phyloP scores from a whole-genome alignment of 163 green algal species.

The Prototheca wickerhamii region DNA sequence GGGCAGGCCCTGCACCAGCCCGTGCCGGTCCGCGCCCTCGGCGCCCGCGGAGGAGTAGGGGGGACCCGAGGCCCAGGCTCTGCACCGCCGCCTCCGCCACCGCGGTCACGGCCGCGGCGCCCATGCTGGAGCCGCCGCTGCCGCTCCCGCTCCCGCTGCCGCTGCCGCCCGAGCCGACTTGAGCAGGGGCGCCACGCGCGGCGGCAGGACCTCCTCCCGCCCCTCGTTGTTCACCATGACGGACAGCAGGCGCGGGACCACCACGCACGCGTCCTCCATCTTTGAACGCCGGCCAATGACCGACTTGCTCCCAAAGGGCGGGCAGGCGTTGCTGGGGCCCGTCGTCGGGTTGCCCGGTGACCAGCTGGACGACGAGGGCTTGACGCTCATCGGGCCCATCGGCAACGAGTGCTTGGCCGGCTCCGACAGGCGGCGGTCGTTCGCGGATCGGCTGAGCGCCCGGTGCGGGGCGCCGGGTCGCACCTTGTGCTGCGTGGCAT shows the following conservation, averaged over 20 bases:
- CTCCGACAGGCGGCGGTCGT: neutral
- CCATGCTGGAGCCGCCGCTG: too few species aligned
- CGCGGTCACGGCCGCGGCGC: too few species aligned
- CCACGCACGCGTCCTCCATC: constrained; percentile 84
- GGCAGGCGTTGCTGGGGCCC: constrained; percentile 29
- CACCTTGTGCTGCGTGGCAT: too few species aligned
- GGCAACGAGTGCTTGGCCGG: neutral
- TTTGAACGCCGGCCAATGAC: constrained; percentile 70
- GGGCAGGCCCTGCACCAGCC: neutral
- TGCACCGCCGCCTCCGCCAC: too few species aligned
- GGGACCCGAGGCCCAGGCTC: too few species aligned
- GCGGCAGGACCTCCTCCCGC: constrained; percentile 56
- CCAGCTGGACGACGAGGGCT: too few species aligned
- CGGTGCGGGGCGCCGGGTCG: too few species aligned
- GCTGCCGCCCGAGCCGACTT: neutral
- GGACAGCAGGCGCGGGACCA: constrained; percentile 64
- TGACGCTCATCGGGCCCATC: neutral
- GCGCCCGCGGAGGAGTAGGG: too few species aligned
- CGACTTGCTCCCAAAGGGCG: constrained; percentile 62
- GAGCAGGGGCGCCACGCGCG: constrained; percentile 63
- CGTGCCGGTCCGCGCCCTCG: neutral
- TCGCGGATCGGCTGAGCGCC: too few species aligned
- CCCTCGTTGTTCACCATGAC: constrained; percentile 35
- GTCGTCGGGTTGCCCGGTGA: neutral
- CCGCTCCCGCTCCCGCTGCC: neutral